A percentile compares a stretch with the other conserved stretches of the same genome.
These are phyloP conservation scores for Fusarium bulbicola DNA, from an alignment of 2,329 filamentous ascomycete genomes.

Conservation along the genomic window DNA sequence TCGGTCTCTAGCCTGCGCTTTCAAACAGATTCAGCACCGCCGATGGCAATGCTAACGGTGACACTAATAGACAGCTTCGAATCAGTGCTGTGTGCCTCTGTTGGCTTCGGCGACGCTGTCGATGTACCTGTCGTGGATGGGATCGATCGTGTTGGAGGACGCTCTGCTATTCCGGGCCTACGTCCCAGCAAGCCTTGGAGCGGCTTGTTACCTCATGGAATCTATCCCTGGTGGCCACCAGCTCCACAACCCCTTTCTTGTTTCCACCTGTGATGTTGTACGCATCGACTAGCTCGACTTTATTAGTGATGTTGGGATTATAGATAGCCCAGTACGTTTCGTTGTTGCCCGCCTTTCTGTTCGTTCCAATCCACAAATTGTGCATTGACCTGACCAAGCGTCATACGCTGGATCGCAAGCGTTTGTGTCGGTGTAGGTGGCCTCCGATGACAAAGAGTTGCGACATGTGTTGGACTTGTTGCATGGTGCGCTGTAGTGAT, in stretches of 20 bases:
- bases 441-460: neutral
- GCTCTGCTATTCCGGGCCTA: neutral
- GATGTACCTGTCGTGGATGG: neutral
- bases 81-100: too few relatives aligned
- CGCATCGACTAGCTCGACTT: neutral
- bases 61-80: neutral
- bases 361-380: slow-evolving; percentile 1
- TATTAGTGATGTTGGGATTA: neutral
- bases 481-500: neutral
- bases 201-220: neutral
- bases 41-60: neutral
- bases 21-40: neutral
- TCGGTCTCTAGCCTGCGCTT: neutral
- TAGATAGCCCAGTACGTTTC: neutral
- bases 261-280: neutral
- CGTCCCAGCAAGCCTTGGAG: neutral
- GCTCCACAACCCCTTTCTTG: neutral
- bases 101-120: neutral
- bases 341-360: neutral
- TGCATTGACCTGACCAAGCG: neutral
- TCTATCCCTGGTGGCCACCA: neutral
- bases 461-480: neutral
- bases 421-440: neutral
- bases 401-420: neutral
- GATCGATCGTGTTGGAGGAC: neutral